Base-by-base conservation (phyloP, 345 rosid genomes). In the Limnanthes douglasii region DNA sequence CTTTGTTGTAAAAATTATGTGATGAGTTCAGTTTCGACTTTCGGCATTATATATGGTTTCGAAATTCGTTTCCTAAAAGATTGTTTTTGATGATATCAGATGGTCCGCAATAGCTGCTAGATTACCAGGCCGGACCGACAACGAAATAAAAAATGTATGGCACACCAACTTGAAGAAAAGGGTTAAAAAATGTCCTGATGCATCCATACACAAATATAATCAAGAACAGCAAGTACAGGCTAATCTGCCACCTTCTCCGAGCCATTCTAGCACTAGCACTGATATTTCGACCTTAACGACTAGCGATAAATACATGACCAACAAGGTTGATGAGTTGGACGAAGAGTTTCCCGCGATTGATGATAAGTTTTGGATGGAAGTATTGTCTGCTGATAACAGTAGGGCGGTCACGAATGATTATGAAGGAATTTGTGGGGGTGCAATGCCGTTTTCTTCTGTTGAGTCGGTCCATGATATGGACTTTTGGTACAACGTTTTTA, bases 101-200 rank as follows among this genome's bases (percentile, higher is more conserved):
- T 82, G 94, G 94, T 77, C 94, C 17, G 72, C 90, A 15, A 82
- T 82, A 18, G 94, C 94, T 35, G 85, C 85, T 15, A 60, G 43
- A 30, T 56, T 82, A 33, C 94, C 85, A 4, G 94, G 90, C 48
- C 41, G 94, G 23, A 82, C 94, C 1, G 94, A 82, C 74, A 82
- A 82, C 7, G 86, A 76, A 57, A 81, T 81, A 7, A 81, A 81
- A 53, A 81, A 81, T 17, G 83, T 76, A 13, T 82, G 94, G 94
- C 76, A 82, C 36, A 82, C 85, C 39, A 78, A 74, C 51, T 50
- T 82, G 55, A 82, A 77, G 54, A 82, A 82, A 51, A 62, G 76
- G 37, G 36, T 70, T 6, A 50, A 58, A 28, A 64, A 77, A 43
- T 41, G 4, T 4, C 47, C 2, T 3, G 35, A 34, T 21, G 22